Percentiles rank a stretch among this genome's conserved stretches.
Conservation (phyloP, 2,329 filamentous ascomycete species). For the Xylaria sp. region DNA sequence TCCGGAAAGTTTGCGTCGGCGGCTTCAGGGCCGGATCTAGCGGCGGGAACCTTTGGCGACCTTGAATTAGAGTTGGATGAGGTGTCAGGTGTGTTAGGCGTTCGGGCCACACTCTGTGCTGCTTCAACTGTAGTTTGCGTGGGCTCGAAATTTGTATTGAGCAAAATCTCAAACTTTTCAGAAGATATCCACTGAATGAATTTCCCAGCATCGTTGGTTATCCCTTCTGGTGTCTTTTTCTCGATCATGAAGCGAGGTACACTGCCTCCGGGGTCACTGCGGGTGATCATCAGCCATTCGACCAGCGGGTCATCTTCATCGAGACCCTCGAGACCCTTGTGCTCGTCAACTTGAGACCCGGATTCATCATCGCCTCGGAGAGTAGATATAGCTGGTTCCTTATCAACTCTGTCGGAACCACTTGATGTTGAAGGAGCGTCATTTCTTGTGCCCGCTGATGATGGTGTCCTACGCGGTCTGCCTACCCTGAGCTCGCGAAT, state of each 20-base stretch:
- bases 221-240: slow-evolving; percentile 80
- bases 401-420: slow-evolving; percentile 41
- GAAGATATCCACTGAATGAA: slow-evolving; percentile 75
- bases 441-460: slow-evolving; percentile 50
- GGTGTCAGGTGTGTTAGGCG: slow-evolving; percentile 22
- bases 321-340: slow-evolving; percentile 38
- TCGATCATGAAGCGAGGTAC: slow-evolving; percentile 93
- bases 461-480: slow-evolving; percentile 49
- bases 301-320: slow-evolving; percentile 52
- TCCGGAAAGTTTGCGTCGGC: slow-evolving; percentile 35
- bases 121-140: slow-evolving; percentile 30
- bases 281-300: slow-evolving; percentile 92
- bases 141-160: slow-evolving; percentile 31
- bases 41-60: slow-evolving; percentile 14
- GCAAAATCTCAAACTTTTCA: slow-evolving; percentile 46
- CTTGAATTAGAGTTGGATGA: slow-evolving; percentile 32
- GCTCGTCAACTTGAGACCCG: slow-evolving; percentile 41
- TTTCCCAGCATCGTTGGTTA: slow-evolving; percentile 78
- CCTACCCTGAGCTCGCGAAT: slow-evolving; percentile 79
- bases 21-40: slow-evolving; percentile 27
- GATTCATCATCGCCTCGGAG: slow-evolving; percentile 37
- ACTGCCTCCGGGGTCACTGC: slow-evolving; percentile 85
- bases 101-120: slow-evolving; percentile 41
- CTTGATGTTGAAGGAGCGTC: slow-evolving; percentile 40
- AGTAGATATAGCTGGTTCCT: slow-evolving; percentile 47